Evolutionary conservation across 768 basidiomycete species (phyloP), one percentile per base, ranked within the genome.

Genomic region (Amanita jacksonii): DNA sequence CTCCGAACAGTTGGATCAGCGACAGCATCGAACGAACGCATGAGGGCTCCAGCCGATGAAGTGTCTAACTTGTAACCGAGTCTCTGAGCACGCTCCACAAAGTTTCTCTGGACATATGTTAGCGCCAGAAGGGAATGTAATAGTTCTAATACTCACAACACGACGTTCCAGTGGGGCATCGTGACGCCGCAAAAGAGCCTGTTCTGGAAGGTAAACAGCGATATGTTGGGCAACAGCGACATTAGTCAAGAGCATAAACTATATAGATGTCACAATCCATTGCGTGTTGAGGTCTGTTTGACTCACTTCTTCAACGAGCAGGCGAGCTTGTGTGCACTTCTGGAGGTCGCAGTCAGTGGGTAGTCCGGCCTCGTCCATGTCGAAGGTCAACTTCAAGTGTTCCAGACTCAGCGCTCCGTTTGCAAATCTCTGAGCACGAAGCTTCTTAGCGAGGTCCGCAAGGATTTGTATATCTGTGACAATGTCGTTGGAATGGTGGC

Each of bases 241-340:
- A 58, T 98, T 99, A 51, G 85, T 81, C 43, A 94, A 69, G 13
- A 98, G 67, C 94, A 98, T 98, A 67, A 90, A 92, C 89, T 93
- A 53, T 36, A 8, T 23, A 43, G 20, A 16, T 19, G 31, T 3
- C 25, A 25, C n/a, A 24, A 35, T 28, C 9, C 15, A 25, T 18
- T 35, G 16, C n/a, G 45, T 15, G 19, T 47, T 38, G 45, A 10
- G 22, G 42, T 25, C 41, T 16, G 13, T 9, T 25, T n/a, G 9
- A 46, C 62, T 45, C 54, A 92, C 91, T 77, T 99, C 96, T 65
- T 96, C 88, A 32, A 98, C 77, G 23, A 98, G 61, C 20, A 70
- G 69, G 51, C 92, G 81, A 8, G 94, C 84, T 43, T 92, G 83
- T 15, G 61, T 76, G 39, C 68, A 68, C 22, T 78, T 69, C 43